phyloP scores from a whole-genome alignment of 2,329 filamentous ascomycete genomes.

The Thermothelomyces thermophilus region DNA sequence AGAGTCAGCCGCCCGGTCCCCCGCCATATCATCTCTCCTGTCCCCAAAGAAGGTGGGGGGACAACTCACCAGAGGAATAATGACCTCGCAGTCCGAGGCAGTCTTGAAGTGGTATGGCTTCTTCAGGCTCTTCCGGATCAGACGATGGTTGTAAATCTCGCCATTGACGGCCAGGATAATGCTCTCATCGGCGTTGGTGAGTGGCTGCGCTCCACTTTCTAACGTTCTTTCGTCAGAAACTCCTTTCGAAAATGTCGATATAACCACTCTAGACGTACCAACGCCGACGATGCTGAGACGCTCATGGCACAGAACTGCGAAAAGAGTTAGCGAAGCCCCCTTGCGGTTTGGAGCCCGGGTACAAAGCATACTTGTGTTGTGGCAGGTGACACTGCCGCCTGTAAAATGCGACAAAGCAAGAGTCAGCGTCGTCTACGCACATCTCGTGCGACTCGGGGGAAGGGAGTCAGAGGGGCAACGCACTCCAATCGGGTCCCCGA shows the following conservation, averaged over 20 bases:
- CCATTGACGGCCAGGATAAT: slow-evolving; percentile 96
- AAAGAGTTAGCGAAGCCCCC: slow-evolving; percentile 27
- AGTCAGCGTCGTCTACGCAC: slow-evolving; percentile 20
- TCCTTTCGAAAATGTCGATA: slow-evolving; percentile 8
- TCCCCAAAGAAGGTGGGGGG: too few relatives aligned
- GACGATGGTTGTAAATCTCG: slow-evolving; percentile 99
- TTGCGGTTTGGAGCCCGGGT: not conserved
- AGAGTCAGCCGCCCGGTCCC: not conserved
- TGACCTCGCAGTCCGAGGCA: slow-evolving; percentile 96
- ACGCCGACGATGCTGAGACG: slow-evolving; percentile 96
- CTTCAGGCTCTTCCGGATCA: slow-evolving; percentile 82
- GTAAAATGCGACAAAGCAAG: slow-evolving; percentile 15
- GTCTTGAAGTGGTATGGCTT: slow-evolving; percentile 94
- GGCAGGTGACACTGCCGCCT: slow-evolving; percentile 84
- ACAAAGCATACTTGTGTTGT: slow-evolving; percentile 75
- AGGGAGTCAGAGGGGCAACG: slow-evolving; percentile 40
- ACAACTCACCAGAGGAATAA: slow-evolving; percentile 80
- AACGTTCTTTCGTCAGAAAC: slow-evolving; percentile 27
- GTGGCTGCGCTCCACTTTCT: slow-evolving; percentile 93
- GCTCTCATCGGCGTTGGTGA: slow-evolving; percentile 83
- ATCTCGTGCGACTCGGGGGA: slow-evolving; percentile 24
- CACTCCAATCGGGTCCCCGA: slow-evolving; percentile 97
- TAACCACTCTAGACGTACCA: slow-evolving; percentile 49
- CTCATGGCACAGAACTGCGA: slow-evolving; percentile 86
- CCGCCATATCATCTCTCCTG: not conserved